Conservation (phyloP, 495 filamentous ascomycete genomes). For the Neurospora sp. region DNA sequence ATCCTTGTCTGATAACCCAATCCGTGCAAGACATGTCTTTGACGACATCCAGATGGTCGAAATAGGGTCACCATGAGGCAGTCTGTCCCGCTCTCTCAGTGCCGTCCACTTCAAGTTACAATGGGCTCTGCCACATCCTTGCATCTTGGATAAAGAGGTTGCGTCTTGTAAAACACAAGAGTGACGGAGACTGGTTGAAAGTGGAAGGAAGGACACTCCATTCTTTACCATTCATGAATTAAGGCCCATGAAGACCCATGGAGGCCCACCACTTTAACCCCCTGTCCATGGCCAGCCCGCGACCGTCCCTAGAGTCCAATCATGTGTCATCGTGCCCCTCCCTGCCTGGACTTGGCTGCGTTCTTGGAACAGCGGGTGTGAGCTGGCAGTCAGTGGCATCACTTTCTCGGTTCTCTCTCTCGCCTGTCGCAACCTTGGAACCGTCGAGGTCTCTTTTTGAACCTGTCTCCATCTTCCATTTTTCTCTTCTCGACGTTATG, state of each 20-base stretch:
- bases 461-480: not conserved
- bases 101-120: slow-evolving; percentile 7
- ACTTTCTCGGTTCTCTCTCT: slow-evolving; percentile 9
- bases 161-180: not conserved
- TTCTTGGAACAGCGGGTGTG: slow-evolving; percentile 25
- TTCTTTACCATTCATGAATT: not conserved
- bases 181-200: not conserved
- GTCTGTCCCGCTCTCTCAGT: not conserved
- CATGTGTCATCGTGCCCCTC: slow-evolving; percentile 10
- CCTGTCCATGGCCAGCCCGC: slow-evolving; percentile 19
- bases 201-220: not conserved
- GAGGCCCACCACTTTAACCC: slow-evolving; percentile 11
- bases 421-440: slow-evolving; percentile 8
- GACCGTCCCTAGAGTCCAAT: slow-evolving; percentile 15
- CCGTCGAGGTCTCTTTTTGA: slow-evolving; percentile 5
- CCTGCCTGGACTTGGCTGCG: slow-evolving; percentile 13
- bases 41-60: slow-evolving; percentile 8
- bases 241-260: not conserved
- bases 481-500: slow-evolving; percentile 1
- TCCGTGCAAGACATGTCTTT: slow-evolving; percentile 11
- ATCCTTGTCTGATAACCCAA: not conserved
- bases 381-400: slow-evolving; percentile 17
- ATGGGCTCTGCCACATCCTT: slow-evolving; percentile 11
- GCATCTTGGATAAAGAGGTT: slow-evolving; percentile 2
- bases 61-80: not conserved